Evolutionary conservation across 306 rosid species (phyloP).

Genomic region (Fragaria vesca): DNA sequence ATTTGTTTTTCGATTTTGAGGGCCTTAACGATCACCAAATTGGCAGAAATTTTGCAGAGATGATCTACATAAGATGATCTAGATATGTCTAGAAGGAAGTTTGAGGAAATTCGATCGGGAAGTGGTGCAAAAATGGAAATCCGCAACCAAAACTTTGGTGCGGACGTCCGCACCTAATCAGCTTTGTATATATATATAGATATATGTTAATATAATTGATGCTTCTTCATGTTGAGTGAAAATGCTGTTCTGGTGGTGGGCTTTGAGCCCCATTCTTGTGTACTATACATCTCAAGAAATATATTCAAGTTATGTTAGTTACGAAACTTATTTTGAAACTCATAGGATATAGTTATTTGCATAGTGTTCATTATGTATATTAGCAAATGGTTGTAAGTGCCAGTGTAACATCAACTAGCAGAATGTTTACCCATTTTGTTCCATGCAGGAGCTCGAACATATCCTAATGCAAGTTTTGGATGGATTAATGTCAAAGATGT

Average conservation of each 20-base stretch:
- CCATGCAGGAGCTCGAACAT: conserved; percentile 56
- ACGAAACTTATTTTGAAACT: neutral
- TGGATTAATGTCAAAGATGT: conserved; percentile 85
- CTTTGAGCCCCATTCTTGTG: neutral
- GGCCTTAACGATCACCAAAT: no score
- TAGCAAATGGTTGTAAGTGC: neutral
- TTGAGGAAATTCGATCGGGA: no score
- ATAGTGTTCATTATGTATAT: neutral
- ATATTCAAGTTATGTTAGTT: neutral
- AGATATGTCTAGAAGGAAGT: no score
- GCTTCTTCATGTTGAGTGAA: conserved; percentile 8
- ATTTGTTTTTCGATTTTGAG: no score
- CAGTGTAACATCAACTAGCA: neutral
- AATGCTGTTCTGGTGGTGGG: neutral
- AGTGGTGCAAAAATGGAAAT: no score
- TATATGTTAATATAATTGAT: neutral
- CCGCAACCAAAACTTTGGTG: no score
- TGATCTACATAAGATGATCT: no score
- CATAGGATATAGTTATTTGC: neutral
- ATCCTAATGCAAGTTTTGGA: conserved; percentile 44
- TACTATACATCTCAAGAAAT: neutral
- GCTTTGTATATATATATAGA: no score
- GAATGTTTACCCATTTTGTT: conserved; percentile 10
- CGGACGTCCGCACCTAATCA: no score
- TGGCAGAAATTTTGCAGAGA: no score